Base-by-base conservation (phyloP, 768 basidiomycete genomes). In the Boletus barrowsii region DNA sequence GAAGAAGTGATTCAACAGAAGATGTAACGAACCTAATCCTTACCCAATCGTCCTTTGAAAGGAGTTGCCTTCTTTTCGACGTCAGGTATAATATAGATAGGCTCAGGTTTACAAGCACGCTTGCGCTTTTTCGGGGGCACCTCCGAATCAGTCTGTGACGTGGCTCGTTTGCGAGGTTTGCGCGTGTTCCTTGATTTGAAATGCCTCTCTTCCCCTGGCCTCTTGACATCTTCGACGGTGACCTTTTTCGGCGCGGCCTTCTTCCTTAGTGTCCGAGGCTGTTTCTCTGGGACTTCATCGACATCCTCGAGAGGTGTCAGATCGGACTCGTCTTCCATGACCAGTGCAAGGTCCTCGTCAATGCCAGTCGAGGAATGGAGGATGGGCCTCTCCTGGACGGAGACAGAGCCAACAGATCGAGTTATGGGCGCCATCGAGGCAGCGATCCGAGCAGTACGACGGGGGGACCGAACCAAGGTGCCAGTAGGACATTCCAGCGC, bases 31-130 rank as follows among this genome's bases (percentile, higher is more conserved):
- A 35, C 6, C 11, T 5, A 5, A 18, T 13, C 62, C 67, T 45
- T 67, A 76, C 82, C 83, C 35, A 84, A 70, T 51, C 80, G 75
- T 55, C 90, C 90, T 66, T 75, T 82, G 68, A 90, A 94, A 3
- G 81, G 82, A 1, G 88, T 88, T 33, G 72, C 69, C 68, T 83
- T 87, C 60, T 68, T 75, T 67, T 84, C 79, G 0, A 92, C 87
- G 48, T 86, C 83, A 1, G 87, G 84, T 49, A 93, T 92, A 47
- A 81, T 69, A 62, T 87, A 89, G 13, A 81, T 72, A 1, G 81
- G 80, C 43, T 82, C 79, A n/a, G 66, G 63, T 55, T 73, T 76
- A 52, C 64, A 58, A 60, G 55, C 58, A 47, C 64, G 73, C 50
- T 54, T 64, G 18, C 66, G 62, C 43, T 68, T 75, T 55, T 68